Percentiles rank a stretch among this genome's conserved stretches.
These are phyloP conservation scores for Pythium folliculosum DNA, from an alignment of 352 stramenopile species.

Conservation along the genomic window DNA sequence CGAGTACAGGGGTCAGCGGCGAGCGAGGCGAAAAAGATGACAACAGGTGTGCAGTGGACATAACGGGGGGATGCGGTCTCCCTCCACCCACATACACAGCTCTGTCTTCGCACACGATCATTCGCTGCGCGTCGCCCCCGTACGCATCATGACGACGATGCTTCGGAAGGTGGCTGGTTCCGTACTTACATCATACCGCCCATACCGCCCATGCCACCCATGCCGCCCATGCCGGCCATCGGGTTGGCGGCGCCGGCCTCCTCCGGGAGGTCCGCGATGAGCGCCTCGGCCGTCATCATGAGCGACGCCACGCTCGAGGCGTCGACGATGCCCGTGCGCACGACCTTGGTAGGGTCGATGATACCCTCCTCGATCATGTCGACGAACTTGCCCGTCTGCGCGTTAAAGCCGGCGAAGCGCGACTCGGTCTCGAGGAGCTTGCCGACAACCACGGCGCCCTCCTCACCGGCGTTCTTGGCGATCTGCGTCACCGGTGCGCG, in stretches of 20 bases:
- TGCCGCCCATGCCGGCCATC: slow-evolving; percentile 82
- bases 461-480: slow-evolving; percentile 97
- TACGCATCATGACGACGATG: slow-evolving; percentile 8
- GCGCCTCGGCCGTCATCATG: slow-evolving; percentile 99
- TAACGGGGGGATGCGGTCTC: slow-evolving; percentile 10
- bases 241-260: slow-evolving; percentile 63
- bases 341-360: slow-evolving; percentile 98
- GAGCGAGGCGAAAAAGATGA: too few species aligned
- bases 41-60: too few species aligned
- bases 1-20: too few species aligned
- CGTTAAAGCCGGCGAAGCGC: slow-evolving; percentile 96
- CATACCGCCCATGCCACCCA: slow-evolving; percentile 83
- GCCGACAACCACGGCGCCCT: slow-evolving; percentile 98
- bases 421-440: slow-evolving; percentile 97
- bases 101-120: neutral
- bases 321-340: slow-evolving; percentile 98
- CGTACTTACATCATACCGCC: slow-evolving; percentile 81
- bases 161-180: neutral
- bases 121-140: neutral
- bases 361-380: slow-evolving; percentile 99
- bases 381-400: slow-evolving; percentile 96
- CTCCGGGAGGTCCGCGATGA: slow-evolving; percentile 96
- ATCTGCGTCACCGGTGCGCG: slow-evolving; percentile 96
- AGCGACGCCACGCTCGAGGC: slow-evolving; percentile 98
- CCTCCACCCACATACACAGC: neutral